Percentiles rank a stretch among this genome's conserved stretches.
Conservation (phyloP, 257 asterid genomes). For the Solanum commersonii region DNA sequence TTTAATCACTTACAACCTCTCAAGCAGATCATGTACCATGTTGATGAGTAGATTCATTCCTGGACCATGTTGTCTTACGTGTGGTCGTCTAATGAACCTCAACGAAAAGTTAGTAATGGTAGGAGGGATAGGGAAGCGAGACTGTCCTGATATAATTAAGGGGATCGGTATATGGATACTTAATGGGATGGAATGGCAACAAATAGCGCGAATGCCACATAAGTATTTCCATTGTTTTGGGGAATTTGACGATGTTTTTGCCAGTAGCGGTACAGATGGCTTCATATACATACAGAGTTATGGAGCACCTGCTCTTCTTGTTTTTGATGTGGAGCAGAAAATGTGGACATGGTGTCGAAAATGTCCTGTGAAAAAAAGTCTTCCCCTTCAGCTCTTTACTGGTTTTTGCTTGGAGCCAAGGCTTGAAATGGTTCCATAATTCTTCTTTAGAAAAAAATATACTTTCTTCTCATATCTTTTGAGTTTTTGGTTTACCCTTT, state of each 20-base stretch:
- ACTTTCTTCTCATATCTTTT: not conserved
- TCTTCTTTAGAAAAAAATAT: not conserved
- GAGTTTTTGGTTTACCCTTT: not conserved
- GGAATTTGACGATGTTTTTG: slow-evolving; percentile 4
- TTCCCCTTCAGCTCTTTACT: slow-evolving; percentile 3
- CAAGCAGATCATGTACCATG: not conserved
- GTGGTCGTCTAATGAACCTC: slow-evolving; percentile 1
- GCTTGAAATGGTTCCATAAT: not conserved
- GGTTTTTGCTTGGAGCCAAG: slow-evolving; percentile 6
- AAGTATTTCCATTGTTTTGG: not conserved
- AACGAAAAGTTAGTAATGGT: slow-evolving; percentile 1
- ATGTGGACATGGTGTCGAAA: not conserved
- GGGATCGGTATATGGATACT: slow-evolving; percentile 5
- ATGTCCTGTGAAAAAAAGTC: not conserved
- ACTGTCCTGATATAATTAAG: not conserved
- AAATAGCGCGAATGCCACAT: not conserved
- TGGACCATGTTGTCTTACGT: not conserved
- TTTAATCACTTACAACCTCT: not conserved
- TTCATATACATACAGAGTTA: not conserved
- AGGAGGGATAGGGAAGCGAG: slow-evolving; percentile 1
- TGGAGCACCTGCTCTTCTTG: not conserved
- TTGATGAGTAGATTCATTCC: not conserved
- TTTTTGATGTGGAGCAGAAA: not conserved
- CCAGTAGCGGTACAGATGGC: not conserved
- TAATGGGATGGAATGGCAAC: not conserved